Percentiles rank a stretch among this genome's conserved stretches.
Conservation (phyloP, 495 filamentous ascomycete species). For the Aspergillus campestris region DNA sequence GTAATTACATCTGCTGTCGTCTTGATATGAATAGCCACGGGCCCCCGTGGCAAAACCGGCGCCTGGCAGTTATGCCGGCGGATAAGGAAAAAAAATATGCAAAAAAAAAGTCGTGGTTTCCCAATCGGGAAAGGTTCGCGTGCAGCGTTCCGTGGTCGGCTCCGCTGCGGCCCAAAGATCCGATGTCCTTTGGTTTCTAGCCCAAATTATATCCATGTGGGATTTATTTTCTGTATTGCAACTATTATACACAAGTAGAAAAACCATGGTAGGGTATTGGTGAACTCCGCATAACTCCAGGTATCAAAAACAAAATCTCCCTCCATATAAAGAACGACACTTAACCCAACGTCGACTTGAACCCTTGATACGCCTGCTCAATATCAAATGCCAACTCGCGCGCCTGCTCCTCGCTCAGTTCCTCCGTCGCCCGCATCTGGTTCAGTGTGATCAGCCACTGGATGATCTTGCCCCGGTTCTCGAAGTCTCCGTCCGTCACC, state of each 20-base stretch:
- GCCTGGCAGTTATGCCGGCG: constrained; percentile 8
- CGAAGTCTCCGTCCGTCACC: constrained; percentile 88
- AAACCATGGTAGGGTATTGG: constrained; percentile 2
- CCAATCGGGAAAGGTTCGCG: constrained; percentile 33
- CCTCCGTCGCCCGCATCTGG: constrained; percentile 92
- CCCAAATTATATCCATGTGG: constrained; percentile 2
- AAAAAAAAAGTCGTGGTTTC: constrained; percentile 34
- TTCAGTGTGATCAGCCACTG: constrained; percentile 97
- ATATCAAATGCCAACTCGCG: constrained; percentile 84
- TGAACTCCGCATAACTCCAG: background rate
- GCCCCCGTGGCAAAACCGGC: constrained; percentile 5
- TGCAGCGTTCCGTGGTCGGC: constrained; percentile 26
- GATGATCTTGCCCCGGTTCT: constrained; percentile 90
- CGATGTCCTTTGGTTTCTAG: background rate
- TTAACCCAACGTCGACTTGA: constrained; percentile 62
- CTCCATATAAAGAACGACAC: too few relatives aligned
- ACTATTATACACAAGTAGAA: constrained; percentile 7
- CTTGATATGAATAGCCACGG: too few relatives aligned
- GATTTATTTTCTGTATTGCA: background rate
- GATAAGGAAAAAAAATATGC: constrained; percentile 7
- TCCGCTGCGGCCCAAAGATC: constrained; percentile 6
- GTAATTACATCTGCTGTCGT: too few relatives aligned
- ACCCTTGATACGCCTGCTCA: constrained; percentile 83
- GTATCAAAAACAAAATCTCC: background rate
- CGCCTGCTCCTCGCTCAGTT: constrained; percentile 78